Conservation (phyloP, 139 green algal species). For the Coccomyxa sp. region DNA sequence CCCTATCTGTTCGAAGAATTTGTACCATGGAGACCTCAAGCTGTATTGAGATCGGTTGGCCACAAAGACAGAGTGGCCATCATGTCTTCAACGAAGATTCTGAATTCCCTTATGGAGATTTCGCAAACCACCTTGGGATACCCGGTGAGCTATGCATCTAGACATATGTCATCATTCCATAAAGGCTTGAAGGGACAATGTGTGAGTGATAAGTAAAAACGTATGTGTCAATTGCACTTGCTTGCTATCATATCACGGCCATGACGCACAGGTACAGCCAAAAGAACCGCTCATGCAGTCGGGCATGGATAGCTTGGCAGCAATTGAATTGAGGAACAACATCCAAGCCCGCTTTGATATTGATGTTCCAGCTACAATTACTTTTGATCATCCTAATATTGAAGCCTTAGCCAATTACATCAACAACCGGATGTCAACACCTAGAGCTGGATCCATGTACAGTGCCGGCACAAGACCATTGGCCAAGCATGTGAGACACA, state of each 20-base stretch:
- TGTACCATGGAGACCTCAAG: too few relatives aligned
- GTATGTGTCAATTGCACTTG: too few relatives aligned
- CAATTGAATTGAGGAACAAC: constrained; percentile 69
- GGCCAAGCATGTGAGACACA: too few relatives aligned
- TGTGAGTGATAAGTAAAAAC: too few relatives aligned
- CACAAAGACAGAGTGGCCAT: neutral
- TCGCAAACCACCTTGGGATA: neutral
- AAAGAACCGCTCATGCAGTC: constrained; percentile 55
- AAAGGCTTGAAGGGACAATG: too few relatives aligned
- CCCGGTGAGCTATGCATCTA: too few relatives aligned
- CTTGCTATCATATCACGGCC: too few relatives aligned
- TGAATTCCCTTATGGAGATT: neutral
- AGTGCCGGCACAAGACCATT: too few relatives aligned
- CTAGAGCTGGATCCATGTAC: too few relatives aligned
- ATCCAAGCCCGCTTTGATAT: constrained; percentile 22
- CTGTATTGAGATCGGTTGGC: too few relatives aligned
- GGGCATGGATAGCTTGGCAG: constrained; percentile 73
- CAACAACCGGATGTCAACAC: neutral
- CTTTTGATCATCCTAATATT: constrained; percentile 55
- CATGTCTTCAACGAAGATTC: neutral
- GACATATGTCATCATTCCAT: too few relatives aligned
- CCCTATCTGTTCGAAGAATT: constrained; percentile 13
- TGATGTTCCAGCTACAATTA: constrained; percentile 32
- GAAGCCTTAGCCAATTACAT: neutral
- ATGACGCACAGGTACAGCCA: neutral